These are phyloP conservation scores for Xylogone sp. DNA, from an alignment of 2,329 filamentous ascomycete genomes.

Conservation along the genomic window DNA sequence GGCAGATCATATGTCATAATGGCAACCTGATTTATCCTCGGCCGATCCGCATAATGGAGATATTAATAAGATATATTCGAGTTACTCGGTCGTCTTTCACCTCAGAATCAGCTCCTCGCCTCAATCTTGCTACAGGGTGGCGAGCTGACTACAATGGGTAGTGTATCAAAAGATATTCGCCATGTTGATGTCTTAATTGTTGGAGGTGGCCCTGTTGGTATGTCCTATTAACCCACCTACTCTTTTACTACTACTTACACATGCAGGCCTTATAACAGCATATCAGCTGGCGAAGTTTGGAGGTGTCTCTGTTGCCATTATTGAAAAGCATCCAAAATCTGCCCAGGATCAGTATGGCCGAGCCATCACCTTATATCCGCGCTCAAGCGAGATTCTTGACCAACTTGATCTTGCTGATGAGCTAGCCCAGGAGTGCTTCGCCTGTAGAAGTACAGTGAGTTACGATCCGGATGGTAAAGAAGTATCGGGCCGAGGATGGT, in stretches of 20 bases:
- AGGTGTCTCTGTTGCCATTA: constrained; percentile 37
- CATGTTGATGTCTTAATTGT: constrained; percentile 35
- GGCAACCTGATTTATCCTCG: background rate
- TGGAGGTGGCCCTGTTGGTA: constrained; percentile 42
- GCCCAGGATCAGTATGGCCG: constrained; percentile 48
- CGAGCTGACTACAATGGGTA: constrained; percentile 12
- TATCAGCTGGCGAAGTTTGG: constrained; percentile 40
- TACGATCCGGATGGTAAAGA: constrained; percentile 44
- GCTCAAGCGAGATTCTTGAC: constrained; percentile 48
- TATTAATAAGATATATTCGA: too few relatives aligned
- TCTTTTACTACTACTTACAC: constrained; percentile 1
- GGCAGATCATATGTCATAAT: background rate
- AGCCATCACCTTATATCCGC: constrained; percentile 50
- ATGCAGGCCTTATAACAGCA: constrained; percentile 33
- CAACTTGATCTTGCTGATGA: constrained; percentile 45
- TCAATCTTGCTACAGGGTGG: background rate
- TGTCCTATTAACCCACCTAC: constrained; percentile 5
- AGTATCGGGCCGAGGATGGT: constrained; percentile 42
- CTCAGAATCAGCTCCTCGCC: too few relatives aligned
- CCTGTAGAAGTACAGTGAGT: constrained; percentile 44
- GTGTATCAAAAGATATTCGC: constrained; percentile 12
- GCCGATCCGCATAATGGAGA: too few relatives aligned
- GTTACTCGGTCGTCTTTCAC: too few relatives aligned
- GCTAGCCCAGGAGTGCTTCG: constrained; percentile 49
- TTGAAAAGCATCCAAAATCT: constrained; percentile 45